Base-by-base conservation (phyloP, 495 filamentous ascomycete species). In the Trichoderma parareesei region DNA sequence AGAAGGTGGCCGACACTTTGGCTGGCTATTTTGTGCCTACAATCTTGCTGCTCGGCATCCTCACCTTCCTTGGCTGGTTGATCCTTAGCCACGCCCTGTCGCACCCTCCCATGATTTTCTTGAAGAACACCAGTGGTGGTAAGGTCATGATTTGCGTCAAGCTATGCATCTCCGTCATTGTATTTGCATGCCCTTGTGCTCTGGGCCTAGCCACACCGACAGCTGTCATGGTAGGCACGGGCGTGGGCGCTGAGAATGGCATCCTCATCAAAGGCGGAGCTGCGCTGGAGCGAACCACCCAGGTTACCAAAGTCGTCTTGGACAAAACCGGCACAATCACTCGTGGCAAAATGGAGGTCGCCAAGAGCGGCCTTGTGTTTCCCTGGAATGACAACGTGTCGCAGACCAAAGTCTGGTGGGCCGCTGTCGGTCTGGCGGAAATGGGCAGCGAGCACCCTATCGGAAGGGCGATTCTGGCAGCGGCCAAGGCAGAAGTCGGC, bases 241-340 rank as follows among this genome's bases (percentile, higher is more conserved):
- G 94, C 55, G 86, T 98, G 33, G 94, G 95, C 46, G 94, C 94
- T n/a, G 91, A 97, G 71, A 88, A 97, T 69, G 94, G 94, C 8
- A 99, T 99, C 70, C 81, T 99, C 2, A 89, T 98, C 73, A 99
- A 99, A 73, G 93, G 95, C 62, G 94, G 94, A 38, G 93, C 91
- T 46, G 91, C 93, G 38, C 79, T 99, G 14, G 94, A 99, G 75
- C 93, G 86, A 3, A 90, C 93, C 0, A 99, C 93, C 4, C 93
- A 91, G 71, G 83, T 99, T 70, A 93, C 86, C 16, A 89, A 96
- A 65, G 84, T 98, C 49, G 92, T 99, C n/a, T 86, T 98, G n/a
- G 94, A 99, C 77, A 99, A 99, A 81, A 99, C 94, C 4, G 94
- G 94, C 38, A 99, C 94, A 2, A 79, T 99, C 68, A 99, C 94